These are phyloP conservation scores for Sugiyamaella qingdaonensis DNA, from an alignment of 805 yeast species.

Conservation along the genomic window DNA sequence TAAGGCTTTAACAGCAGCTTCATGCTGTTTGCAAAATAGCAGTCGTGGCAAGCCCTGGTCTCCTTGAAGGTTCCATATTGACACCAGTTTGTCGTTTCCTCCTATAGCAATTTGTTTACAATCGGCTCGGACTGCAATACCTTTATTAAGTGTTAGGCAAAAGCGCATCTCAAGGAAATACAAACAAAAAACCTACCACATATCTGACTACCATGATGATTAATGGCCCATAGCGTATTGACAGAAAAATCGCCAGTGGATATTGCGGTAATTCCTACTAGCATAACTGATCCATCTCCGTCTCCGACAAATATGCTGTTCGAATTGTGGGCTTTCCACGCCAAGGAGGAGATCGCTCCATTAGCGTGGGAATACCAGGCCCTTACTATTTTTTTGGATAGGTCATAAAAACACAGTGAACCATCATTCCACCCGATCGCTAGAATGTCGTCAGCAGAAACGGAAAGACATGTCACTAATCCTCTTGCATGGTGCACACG, in stretches of 20 bases:
- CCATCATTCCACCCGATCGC: conserved; percentile 22
- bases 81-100: conserved; percentile 76
- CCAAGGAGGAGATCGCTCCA: conserved; percentile 42
- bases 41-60: conserved; percentile 41
- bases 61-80: conserved; percentile 62
- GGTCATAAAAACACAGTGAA: conserved; percentile 24
- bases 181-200: not conserved
- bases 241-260: not conserved
- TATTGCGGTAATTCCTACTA: not conserved
- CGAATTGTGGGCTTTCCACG: conserved; percentile 50
- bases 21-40: conserved; percentile 54
- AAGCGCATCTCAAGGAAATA: not conserved
- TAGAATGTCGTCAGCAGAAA: conserved; percentile 5
- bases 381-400: conserved; percentile 28
- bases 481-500: not conserved
- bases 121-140: conserved; percentile 55
- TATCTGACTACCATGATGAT: conserved; percentile 1
- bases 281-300: conserved; percentile 52
- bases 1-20: conserved; percentile 86
- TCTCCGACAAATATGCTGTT: conserved; percentile 57
- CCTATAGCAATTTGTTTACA: conserved; percentile 67
- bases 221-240: not conserved
- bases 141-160: conserved; percentile 30
- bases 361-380: conserved; percentile 40
- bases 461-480: not conserved